phyloP scores from a whole-genome alignment of 805 yeast genomes.

The Wickerhamomyces alni region DNA sequence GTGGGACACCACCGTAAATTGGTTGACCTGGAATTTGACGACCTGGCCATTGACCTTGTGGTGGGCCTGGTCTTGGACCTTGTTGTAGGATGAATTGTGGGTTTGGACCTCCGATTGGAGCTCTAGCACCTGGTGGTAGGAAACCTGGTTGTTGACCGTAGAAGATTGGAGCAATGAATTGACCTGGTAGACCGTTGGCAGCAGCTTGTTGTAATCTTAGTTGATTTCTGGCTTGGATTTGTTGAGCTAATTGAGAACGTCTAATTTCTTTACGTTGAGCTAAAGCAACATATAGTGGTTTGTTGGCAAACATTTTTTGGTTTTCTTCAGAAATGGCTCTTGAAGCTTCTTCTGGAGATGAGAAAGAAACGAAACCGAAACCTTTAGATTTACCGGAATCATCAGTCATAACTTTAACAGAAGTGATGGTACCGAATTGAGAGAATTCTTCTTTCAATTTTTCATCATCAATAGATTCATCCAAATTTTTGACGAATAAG shows the following conservation, averaged over 20 bases:
- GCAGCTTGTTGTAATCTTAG: constrained; percentile 98
- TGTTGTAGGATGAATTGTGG: constrained; percentile 70
- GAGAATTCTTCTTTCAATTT: constrained; percentile 86
- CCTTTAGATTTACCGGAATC: constrained; percentile 95
- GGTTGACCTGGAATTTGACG: constrained; percentile 76
- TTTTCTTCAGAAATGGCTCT: constrained; percentile 98
- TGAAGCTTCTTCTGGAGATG: constrained; percentile 97
- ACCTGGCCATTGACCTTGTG: constrained; percentile 57
- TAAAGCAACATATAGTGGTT: constrained; percentile 96
- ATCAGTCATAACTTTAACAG: constrained; percentile 94
- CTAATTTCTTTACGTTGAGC: constrained; percentile 99
- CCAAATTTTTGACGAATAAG: constrained; percentile 94
- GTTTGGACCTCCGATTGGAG: constrained; percentile 76
- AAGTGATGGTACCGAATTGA: constrained; percentile 90
- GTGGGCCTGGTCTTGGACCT: constrained; percentile 61
- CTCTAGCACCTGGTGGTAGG: constrained; percentile 80
- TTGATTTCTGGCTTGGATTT: constrained; percentile 96
- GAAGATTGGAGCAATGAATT: constrained; percentile 77
- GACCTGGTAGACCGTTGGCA: constrained; percentile 78
- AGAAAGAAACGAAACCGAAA: constrained; percentile 97
- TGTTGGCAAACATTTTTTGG: constrained; percentile 90
- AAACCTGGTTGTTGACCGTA: constrained; percentile 67
- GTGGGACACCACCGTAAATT: constrained; percentile 79
- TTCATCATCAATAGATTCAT: constrained; percentile 88
- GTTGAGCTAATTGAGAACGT: constrained; percentile 95